Evolutionary conservation across 805 yeast genomes (phyloP), one percentile per base, ranked within the genome.

Genomic region (Wickerhamomyces alni): DNA sequence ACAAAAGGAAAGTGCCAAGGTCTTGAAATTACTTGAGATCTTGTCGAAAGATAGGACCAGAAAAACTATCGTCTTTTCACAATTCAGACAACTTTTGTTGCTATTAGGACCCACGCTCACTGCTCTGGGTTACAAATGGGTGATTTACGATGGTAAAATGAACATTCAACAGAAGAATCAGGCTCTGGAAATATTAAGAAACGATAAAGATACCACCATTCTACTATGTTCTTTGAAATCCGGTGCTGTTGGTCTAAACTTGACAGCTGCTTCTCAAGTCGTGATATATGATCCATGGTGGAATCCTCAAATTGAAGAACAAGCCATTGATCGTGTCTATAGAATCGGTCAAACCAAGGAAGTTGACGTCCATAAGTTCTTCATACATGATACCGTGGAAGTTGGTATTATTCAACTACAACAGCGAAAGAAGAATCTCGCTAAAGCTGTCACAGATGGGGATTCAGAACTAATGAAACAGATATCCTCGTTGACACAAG

Each of bases 271-370:
- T 0, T 81, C 85, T 0, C 72, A 79, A 30, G 96, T 91, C 2
- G 85, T 79, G 46, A 68, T 88, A 68, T 81, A 86, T 85, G 96
- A 89, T 51, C 96, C 96, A 0, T 88, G 95, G 91, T 88, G 97
- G 97, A 84, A 89, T 31, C 93, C 86, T 30, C 87, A 94, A 33
- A 76, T 82, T 40, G 95, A 87, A 54, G 85, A 84, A 35, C 96
- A 87, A 57, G 96, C 96, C 0, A 82, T 87, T 39, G 95, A 87
- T 61, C 63, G 97, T 51, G 74, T 89, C n/a, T 95, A 89, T 56
- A 71, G 97, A 46, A 84, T 89, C 55, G 97, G 97, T 0, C 97
- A 89, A 57, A 66, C 69, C 5, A 72, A 68, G 17, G 71, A 72
- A 19, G 97, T 89, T 9, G 76, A 74, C 43, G 87, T 89, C 27